These are phyloP conservation scores for Phytophthora hibernalis DNA, from an alignment of 352 stramenopile species.

Conservation along the genomic window DNA sequence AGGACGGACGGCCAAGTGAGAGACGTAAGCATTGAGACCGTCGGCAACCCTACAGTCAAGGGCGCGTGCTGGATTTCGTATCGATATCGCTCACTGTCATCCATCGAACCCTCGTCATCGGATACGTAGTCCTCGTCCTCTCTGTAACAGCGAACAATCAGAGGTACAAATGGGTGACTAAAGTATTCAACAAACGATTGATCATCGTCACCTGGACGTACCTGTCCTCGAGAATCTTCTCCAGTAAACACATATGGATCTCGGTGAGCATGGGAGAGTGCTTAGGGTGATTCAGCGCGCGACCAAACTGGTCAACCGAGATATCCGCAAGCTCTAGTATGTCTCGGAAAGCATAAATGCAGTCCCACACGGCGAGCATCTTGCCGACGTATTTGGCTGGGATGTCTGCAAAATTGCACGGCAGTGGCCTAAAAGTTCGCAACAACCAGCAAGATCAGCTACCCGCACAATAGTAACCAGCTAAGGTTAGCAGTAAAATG, in stretches of 20 bases:
- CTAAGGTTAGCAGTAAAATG: background rate
- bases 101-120: conserved; percentile 83
- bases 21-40: conserved; percentile 78
- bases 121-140: conserved; percentile 90
- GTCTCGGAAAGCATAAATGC: conserved; percentile 75
- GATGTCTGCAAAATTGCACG: conserved; percentile 67
- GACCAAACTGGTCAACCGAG: conserved; percentile 70
- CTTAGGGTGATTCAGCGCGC: conserved; percentile 51
- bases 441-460: conserved; percentile 6
- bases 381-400: conserved; percentile 53
- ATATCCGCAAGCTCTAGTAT: conserved; percentile 69
- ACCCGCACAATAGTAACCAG: background rate
- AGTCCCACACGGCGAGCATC: conserved; percentile 81
- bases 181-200: background rate
- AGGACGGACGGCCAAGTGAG: conserved; percentile 85
- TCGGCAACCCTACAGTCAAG: conserved; percentile 81
- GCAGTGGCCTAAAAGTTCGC: conserved; percentile 43
- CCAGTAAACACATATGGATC: conserved; percentile 87
- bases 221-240: conserved; percentile 80
- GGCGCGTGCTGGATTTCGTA: conserved; percentile 85
- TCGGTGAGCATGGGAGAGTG: conserved; percentile 69
- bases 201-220: conserved; percentile 11
- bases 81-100: conserved; percentile 81
- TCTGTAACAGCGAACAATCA: conserved; percentile 23
- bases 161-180: background rate